Conservation (phyloP, 805 yeast species). For the Schwanniomyces polymorphus region DNA sequence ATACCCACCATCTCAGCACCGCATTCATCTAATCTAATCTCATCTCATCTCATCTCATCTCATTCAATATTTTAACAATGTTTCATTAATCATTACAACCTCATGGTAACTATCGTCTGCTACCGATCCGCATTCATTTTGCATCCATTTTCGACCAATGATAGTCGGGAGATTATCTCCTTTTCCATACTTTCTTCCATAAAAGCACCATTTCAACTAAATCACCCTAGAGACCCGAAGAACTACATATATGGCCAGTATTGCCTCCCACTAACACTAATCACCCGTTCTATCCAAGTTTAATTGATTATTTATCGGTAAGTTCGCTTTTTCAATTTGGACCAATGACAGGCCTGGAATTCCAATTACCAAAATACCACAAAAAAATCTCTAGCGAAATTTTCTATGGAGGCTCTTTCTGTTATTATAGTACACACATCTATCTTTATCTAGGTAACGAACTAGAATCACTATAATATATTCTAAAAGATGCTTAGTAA, state of each 20-base stretch:
- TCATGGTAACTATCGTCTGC: too few species aligned
- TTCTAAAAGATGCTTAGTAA: slow-evolving; percentile 33
- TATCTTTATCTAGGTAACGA: slow-evolving; percentile 7
- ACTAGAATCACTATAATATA: slow-evolving; percentile 3
- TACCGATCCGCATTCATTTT: not conserved
- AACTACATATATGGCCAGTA: too few species aligned
- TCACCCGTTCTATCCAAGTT: too few species aligned
- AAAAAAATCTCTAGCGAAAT: slow-evolving; percentile 1
- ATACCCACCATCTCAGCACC: too few species aligned
- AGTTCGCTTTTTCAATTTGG: not conserved
- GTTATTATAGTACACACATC: slow-evolving; percentile 7
- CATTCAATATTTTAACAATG: too few species aligned
- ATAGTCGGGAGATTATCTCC: not conserved
- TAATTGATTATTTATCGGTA: not conserved
- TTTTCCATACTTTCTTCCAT: not conserved
- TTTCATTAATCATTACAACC: too few species aligned
- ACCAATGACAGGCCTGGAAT: slow-evolving; percentile 22
- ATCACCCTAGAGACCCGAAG: too few species aligned
- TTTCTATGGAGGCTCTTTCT: not conserved
- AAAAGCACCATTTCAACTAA: not conserved
- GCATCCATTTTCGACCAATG: not conserved
- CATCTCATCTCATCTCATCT: too few species aligned
- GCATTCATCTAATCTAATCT: too few species aligned
- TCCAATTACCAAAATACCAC: slow-evolving; percentile 18
- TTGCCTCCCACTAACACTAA: too few species aligned